Evolutionary conservation across 352 stramenopile genomes (phyloP).

Genomic region (Phytopythium helicoides): DNA sequence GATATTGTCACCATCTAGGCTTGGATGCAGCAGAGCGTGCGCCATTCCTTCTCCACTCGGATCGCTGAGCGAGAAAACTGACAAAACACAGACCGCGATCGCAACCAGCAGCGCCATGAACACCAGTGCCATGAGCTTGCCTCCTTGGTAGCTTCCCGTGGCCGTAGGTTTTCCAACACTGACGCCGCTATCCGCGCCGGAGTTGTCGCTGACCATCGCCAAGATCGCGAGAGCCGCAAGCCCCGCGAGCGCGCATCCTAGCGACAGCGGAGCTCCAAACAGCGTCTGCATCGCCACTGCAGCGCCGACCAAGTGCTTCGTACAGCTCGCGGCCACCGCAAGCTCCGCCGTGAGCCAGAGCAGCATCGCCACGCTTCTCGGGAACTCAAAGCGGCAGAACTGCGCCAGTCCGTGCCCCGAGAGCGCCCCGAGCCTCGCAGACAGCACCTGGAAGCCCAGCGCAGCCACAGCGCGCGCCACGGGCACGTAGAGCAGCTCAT

Average conservation of each 20-base stretch:
- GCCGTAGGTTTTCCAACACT: background rate
- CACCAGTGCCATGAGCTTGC: conserved; percentile 58
- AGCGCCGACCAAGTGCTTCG: conserved; percentile 79
- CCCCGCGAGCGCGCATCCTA: conserved; percentile 62
- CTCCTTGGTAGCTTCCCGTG: conserved; percentile 6
- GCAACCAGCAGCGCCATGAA: conserved; percentile 85
- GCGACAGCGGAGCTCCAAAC: conserved; percentile 63
- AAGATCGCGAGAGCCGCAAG: conserved; percentile 91
- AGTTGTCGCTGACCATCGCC: conserved; percentile 61
- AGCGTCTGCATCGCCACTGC: conserved; percentile 83
- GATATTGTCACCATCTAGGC: conserved; percentile 55
- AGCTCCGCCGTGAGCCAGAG: conserved; percentile 87
- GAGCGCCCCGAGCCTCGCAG: conserved; percentile 81
- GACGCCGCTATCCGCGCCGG: background rate
- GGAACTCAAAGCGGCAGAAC: conserved; percentile 71
- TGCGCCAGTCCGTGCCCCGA: conserved; percentile 82
- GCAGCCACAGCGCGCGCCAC: conserved; percentile 82
- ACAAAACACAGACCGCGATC: conserved; percentile 89
- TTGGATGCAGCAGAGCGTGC: conserved; percentile 68
- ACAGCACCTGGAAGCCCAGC: conserved; percentile 87
- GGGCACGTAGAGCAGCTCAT: conserved; percentile 85
- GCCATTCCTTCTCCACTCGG: conserved; percentile 61
- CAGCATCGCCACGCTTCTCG: conserved; percentile 35
- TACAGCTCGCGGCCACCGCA: conserved; percentile 87
- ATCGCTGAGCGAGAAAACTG: conserved; percentile 75